phyloP scores from a whole-genome alignment of 345 rosid genomes.

The Orychophragmus violaceus region DNA sequence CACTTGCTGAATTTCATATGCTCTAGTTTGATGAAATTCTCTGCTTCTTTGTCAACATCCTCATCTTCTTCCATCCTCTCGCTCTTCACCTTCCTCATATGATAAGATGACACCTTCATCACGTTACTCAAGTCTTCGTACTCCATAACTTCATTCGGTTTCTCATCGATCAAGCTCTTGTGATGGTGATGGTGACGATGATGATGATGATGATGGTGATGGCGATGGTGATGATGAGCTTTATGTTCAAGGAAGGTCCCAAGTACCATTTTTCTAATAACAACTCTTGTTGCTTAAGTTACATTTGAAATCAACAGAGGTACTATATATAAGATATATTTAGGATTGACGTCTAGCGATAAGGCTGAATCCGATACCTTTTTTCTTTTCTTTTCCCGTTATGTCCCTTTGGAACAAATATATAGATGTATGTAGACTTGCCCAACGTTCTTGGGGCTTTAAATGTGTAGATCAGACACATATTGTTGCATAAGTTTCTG shows the following conservation, averaged over 20 bases:
- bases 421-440: background rate
- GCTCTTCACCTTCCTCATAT: slow-evolving; percentile 15
- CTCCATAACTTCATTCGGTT: slow-evolving; percentile 3
- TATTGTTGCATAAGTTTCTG: background rate
- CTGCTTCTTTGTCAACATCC: slow-evolving; percentile 48
- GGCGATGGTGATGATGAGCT: background rate
- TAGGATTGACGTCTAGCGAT: background rate
- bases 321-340: background rate
- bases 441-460: background rate
- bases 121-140: slow-evolving; percentile 2
- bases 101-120: slow-evolving; percentile 8
- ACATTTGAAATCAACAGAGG: background rate
- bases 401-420: background rate
- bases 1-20: slow-evolving; percentile 43
- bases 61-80: slow-evolving; percentile 11
- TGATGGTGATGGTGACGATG: background rate
- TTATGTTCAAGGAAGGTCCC: background rate
- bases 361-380: slow-evolving; percentile 24
- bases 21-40: slow-evolving; percentile 46
- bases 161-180: background rate
- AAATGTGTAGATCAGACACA: background rate
- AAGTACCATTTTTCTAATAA: background rate
- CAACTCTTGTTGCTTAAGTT: background rate
- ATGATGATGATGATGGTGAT: background rate
- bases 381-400: background rate